These are phyloP conservation scores for Tolypocladium album DNA, from an alignment of 2,329 filamentous ascomycete genomes.

Conservation along the genomic window DNA sequence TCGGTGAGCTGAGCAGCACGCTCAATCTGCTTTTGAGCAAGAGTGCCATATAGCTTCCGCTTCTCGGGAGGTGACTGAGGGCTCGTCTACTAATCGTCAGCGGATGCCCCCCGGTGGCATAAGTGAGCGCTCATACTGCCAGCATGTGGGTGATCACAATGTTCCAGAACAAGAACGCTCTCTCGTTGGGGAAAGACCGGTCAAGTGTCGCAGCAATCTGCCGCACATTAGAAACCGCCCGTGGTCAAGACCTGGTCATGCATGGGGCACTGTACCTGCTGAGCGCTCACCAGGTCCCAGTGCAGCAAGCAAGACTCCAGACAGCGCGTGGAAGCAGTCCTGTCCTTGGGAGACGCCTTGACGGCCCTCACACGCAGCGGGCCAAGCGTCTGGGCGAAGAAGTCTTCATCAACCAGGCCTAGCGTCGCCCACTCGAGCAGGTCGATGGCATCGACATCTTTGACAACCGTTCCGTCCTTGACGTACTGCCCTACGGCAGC, in stretches of 20 bases:
- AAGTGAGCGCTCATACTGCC: slow-evolving; percentile 26
- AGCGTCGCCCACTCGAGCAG: slow-evolving; percentile 44
- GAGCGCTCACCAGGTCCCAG: slow-evolving; percentile 45
- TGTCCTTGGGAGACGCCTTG: slow-evolving; percentile 41
- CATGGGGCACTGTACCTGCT: slow-evolving; percentile 30
- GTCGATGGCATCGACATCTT: slow-evolving; percentile 40
- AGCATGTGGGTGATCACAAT: slow-evolving; percentile 42
- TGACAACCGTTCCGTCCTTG: slow-evolving; percentile 32
- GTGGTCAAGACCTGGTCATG: not conserved
- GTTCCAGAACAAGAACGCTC: slow-evolving; percentile 42
- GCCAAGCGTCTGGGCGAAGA: slow-evolving; percentile 38
- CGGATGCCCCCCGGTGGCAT: not conserved
- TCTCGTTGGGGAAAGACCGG: slow-evolving; percentile 36
- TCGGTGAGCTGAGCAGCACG: slow-evolving; percentile 35
- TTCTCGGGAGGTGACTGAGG: slow-evolving; percentile 36
- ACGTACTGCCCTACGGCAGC: slow-evolving; percentile 34
- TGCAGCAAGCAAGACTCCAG: slow-evolving; percentile 42
- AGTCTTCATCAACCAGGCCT: slow-evolving; percentile 23
- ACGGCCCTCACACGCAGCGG: slow-evolving; percentile 37
- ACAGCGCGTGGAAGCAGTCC: slow-evolving; percentile 28
- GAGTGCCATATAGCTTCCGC: slow-evolving; percentile 38
- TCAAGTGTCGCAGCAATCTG: slow-evolving; percentile 45
- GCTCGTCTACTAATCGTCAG: slow-evolving; percentile 25
- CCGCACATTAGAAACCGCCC: not conserved
- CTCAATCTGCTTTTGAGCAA: slow-evolving; percentile 40